phyloP scores from a whole-genome alignment of 2,329 filamentous ascomycete species.

The Beauveria scarabaeidicola region DNA sequence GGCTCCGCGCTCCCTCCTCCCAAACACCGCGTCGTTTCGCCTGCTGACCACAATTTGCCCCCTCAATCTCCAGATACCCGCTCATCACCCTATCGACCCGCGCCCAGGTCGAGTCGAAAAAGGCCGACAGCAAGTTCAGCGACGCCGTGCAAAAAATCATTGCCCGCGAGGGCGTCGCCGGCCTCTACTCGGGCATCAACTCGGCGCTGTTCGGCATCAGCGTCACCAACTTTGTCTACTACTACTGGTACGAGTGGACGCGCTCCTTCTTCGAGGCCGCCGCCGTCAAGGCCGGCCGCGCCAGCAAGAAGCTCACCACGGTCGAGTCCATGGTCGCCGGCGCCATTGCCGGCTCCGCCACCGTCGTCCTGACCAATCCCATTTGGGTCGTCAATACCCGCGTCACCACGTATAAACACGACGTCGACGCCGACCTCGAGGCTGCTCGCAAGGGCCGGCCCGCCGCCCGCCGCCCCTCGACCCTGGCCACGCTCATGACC shows the following conservation, averaged over 20 bases:
- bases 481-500: conserved; percentile 70
- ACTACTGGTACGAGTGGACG: conserved; percentile 99
- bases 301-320: conserved; percentile 76
- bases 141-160: conserved; percentile 80
- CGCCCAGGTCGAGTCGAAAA: conserved; percentile 94
- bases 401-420: conserved; percentile 80
- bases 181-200: conserved; percentile 87
- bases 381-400: conserved; percentile 99
- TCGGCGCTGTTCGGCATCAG: conserved; percentile 95
- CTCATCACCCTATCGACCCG: conserved; percentile 95
- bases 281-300: conserved; percentile 62
- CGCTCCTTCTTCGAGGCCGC: conserved; percentile 76
- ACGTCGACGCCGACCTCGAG: conserved; percentile 35
- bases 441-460: conserved; percentile 24
- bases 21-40: too few species aligned
- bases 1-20: neutral
- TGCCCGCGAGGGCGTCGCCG: conserved; percentile 79
- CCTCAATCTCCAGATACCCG: conserved; percentile 58
- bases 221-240: conserved; percentile 99
- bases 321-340: conserved; percentile 92
- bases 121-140: conserved; percentile 75
- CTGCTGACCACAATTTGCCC: neutral
- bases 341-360: conserved; percentile 86
- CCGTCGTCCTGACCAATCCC: conserved; percentile 92
- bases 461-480: conserved; percentile 48